Conservation (phyloP, 176 grass and related monocot genomes). For the Hsuehochloa calcarea region DNA sequence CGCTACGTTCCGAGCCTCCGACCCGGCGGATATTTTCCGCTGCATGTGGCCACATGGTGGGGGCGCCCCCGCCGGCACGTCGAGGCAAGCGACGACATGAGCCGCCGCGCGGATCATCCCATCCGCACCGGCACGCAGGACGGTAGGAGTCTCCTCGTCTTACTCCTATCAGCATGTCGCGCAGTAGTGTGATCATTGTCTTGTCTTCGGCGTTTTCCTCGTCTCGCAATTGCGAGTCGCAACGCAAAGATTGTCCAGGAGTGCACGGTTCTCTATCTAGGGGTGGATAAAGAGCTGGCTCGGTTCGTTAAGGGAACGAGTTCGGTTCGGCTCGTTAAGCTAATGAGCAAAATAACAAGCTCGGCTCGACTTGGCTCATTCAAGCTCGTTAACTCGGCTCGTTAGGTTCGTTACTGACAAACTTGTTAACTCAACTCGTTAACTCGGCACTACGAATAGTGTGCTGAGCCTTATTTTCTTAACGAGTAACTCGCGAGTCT, state of each 20-base stretch:
- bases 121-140: not conserved
- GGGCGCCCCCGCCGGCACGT: not conserved
- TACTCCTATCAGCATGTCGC: not conserved
- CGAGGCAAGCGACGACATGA: slow-evolving; percentile 1
- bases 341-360: no score
- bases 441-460: no score
- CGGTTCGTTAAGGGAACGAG: no score
- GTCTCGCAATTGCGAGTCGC: not conserved
- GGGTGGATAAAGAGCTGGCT: no score
- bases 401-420: no score
- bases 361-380: no score
- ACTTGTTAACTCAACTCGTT: no score
- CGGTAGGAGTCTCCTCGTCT: not conserved
- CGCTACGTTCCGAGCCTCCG: not conserved
- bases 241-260: not conserved
- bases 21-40: not conserved
- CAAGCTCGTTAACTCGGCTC: no score
- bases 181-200: not conserved
- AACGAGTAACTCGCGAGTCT: no score
- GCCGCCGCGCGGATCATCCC: slow-evolving; percentile 13
- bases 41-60: not conserved
- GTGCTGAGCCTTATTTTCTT: no score
- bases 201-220: not conserved
- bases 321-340: no score
- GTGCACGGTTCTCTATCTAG: not conserved